These are phyloP conservation scores for Mimosa pudica DNA, from an alignment of 306 rosid genomes.

Conservation along the genomic window DNA sequence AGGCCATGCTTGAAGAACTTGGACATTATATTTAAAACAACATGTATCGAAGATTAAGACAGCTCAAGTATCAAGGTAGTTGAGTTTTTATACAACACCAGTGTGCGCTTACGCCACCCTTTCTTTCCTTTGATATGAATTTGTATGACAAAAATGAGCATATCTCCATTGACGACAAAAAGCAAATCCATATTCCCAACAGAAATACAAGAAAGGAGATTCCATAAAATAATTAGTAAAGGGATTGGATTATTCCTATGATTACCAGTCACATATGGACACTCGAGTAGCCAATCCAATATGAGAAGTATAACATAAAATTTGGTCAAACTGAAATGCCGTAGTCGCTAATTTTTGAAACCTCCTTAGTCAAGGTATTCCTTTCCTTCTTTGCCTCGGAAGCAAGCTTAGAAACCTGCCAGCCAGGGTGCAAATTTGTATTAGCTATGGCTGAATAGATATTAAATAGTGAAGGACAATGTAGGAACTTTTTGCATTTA, in stretches of 20 bases:
- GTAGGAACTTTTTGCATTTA: neutral
- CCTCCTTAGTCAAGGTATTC: constrained; percentile 63
- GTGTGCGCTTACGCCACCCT: neutral
- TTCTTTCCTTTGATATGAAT: neutral
- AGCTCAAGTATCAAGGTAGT: neutral
- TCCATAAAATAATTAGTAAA: neutral
- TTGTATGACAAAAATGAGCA: neutral
- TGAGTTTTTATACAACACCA: neutral
- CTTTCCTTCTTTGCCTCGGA: constrained; percentile 77
- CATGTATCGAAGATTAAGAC: neutral
- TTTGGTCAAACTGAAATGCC: constrained; percentile 81
- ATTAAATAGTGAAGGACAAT: neutral
- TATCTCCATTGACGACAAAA: neutral
- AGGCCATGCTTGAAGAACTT: neutral
- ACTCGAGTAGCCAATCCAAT: constrained; percentile 23
- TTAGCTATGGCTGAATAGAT: constrained; percentile 1
- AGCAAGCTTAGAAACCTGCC: constrained; percentile 75
- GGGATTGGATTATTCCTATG: constrained; percentile 15
- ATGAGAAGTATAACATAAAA: constrained; percentile 17
- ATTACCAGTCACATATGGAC: constrained; percentile 12
- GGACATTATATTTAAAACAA: neutral
- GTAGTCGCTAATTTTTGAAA: constrained; percentile 77
- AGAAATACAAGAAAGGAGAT: constrained; percentile 1
- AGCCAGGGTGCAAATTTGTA: constrained; percentile 38
- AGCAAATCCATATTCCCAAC: neutral